Evolutionary conservation across 164 flowering plant genomes (phyloP), one percentile per base, ranked within the genome.

Genomic region (Tetrastigma voinierianum): DNA sequence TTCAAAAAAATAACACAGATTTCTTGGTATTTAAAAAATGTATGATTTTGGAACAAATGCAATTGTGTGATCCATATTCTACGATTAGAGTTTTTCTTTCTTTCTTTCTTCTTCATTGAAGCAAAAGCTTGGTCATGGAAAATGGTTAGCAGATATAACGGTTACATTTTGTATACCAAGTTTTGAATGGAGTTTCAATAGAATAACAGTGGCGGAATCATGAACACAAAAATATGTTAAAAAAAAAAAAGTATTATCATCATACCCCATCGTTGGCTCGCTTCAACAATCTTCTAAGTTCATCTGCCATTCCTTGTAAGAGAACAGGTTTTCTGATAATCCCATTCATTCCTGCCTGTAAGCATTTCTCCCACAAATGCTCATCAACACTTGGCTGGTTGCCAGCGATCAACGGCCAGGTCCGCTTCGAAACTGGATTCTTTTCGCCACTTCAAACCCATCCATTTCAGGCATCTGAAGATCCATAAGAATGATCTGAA

Each of bases 391-490:
- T 81, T 3, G n/a, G n/a, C n/a, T n/a, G n/a, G 80, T 74, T 1
- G 84, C 71, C 72, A 84, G 82, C 65, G 5, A 82, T 75, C 57
- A 75, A 40, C 12, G 79, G 80, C 80, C 84, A 70, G 47, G 20
- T 76, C 1, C 53, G 63, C 80, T 71, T 7, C 73, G 59, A 62
- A 75, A 73, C 65, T 77, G 73, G 46, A 84, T 73, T 45, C 80
- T 70, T 44, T 61, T 62, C 14, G 81, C 79, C 60, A 81, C 78
- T 57, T 81, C 83, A 23, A 62, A 80, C 11, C 82, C 80, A 47
- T 79, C 81, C 74, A 80, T 79, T 69, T 84, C 83, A 6, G 84
- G 83, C 77, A 84, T 77, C 25, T 77, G 72, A 16, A 82, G 72
- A 62, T 84, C 88, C 59, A 84, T 59, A 14, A 82, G 60, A 9